Evolutionary conservation across 805 yeast species (phyloP), one percentile per base, ranked within the genome.

Genomic region (Hanseniaspora occidentalis): DNA sequence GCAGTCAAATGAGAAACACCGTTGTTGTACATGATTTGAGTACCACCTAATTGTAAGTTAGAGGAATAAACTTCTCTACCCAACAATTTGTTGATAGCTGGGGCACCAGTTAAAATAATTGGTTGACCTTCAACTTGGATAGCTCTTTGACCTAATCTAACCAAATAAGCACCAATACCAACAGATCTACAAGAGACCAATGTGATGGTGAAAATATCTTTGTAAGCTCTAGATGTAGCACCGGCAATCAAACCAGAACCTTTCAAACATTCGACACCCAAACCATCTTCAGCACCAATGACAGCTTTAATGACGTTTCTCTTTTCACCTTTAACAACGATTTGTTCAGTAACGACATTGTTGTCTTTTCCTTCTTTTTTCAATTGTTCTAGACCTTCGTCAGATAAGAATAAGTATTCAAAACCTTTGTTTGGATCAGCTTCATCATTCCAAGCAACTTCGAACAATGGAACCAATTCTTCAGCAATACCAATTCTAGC

Each of bases 211-310:
- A 92, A 92, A 47, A 92, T 92, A 58, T 92, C 99, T 61, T 84
- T 83, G 75, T 92, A 92, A 17, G 98, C 98, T 61, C 85, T 79
- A 10, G 96, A 84, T 36, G 99, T 92, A 22, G 95, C 95, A 65
- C 99, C 99, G 18, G 99, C 99, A 66, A 92, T 92, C 57, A 92
- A 71, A 67, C 97, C 99, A 41, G 97, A 89, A 31, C 99, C 99
- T 66, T 79, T 79, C 64, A 92, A 77, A 74, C 96, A 92, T 65
- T 92, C 99, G 45, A 92, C 99, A 69, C 99, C 99, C 46, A 94
- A 69, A 39, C 97, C 97, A 50, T 92, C 95, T 60, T 88, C 95
- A 44, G 83, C 77, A 67, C 97, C 97, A 58, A 92, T 73, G 52
- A 92, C 77, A 31, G 94, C 75, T 45, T 75, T 83, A 57, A 92